These are phyloP conservation scores for Acrocalymma vagum DNA, from an alignment of 2,329 filamentous ascomycete species.

Conservation along the genomic window DNA sequence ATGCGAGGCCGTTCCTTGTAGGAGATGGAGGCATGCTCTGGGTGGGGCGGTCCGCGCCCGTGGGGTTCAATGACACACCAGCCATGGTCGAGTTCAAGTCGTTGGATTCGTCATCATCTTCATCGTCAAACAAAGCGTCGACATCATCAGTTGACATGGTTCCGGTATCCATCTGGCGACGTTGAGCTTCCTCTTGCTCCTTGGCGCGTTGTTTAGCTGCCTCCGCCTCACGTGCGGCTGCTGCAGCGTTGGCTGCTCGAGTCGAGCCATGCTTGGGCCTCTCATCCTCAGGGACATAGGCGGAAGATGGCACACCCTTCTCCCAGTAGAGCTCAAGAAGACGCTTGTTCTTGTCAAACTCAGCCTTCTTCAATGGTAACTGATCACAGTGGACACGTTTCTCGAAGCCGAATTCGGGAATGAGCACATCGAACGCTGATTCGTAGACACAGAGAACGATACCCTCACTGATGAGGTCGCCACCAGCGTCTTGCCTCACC, in stretches of 20 bases:
- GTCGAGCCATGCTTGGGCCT: constrained; percentile 83
- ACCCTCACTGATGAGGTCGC: constrained; percentile 92
- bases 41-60: constrained; percentile 77
- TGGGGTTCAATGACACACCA: constrained; percentile 80
- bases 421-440: constrained; percentile 96
- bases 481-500: constrained; percentile 83
- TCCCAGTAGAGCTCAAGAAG: constrained; percentile 98
- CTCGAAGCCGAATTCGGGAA: constrained; percentile 98
- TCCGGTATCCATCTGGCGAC: constrained; percentile 92
- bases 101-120: constrained; percentile 81
- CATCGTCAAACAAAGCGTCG: constrained; percentile 94
- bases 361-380: constrained; percentile 97
- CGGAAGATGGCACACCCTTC: constrained; percentile 96
- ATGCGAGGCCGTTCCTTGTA: constrained; percentile 73
- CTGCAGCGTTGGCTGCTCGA: constrained; percentile 76
- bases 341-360: constrained; percentile 95
- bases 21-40: constrained; percentile 96
- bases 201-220: constrained; percentile 81
- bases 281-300: constrained; percentile 96
- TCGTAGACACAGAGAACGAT: constrained; percentile 98
- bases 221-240: constrained; percentile 81
- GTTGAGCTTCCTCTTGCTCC: constrained; percentile 88
- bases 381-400: constrained; percentile 99
- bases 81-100: constrained; percentile 92
- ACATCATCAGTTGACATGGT: constrained; percentile 93